Percentiles rank a stretch among this genome's conserved stretches.
Evolutionary conservation across 306 rosid species (phyloP).

Genomic region (Myrica gale): DNA sequence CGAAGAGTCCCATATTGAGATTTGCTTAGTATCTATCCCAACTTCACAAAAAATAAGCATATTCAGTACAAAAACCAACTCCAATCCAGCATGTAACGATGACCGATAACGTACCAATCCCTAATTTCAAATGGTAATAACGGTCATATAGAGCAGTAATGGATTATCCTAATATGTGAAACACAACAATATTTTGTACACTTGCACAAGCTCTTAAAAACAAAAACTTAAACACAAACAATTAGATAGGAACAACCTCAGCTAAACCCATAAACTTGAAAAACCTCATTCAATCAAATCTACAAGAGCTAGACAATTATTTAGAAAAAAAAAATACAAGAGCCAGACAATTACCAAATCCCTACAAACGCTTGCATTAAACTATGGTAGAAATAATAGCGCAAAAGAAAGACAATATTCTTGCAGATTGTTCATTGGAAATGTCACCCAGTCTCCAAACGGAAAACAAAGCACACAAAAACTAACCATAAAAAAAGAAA

Average conservation of each 20-base stretch:
- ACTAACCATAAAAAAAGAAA: too few relatives aligned
- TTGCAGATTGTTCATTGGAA: too few relatives aligned
- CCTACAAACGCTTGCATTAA: too few relatives aligned
- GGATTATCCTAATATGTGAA: not conserved
- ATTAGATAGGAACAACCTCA: not conserved
- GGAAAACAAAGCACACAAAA: too few relatives aligned
- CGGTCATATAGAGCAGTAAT: not conserved
- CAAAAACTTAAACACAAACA: not conserved
- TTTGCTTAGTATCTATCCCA: not conserved
- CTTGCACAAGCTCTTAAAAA: not conserved
- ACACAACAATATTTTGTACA: not conserved
- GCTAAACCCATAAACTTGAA: not conserved
- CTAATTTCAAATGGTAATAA: not conserved
- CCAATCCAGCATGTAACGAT: not conserved
- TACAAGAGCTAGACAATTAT: not conserved
- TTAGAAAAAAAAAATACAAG: too few relatives aligned
- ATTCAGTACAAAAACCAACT: constrained; percentile 2
- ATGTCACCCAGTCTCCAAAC: too few relatives aligned
- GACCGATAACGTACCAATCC: not conserved
- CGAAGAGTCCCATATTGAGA: not conserved
- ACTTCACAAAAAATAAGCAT: constrained; percentile 6
- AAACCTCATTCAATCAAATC: not conserved
- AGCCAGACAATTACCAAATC: too few relatives aligned
- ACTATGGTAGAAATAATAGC: too few relatives aligned
- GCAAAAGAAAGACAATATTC: too few relatives aligned